A percentile compares a stretch with the other conserved stretches of the same genome.
phyloP scores from a whole-genome alignment of 345 rosid species.

The Clarkia xantiana region DNA sequence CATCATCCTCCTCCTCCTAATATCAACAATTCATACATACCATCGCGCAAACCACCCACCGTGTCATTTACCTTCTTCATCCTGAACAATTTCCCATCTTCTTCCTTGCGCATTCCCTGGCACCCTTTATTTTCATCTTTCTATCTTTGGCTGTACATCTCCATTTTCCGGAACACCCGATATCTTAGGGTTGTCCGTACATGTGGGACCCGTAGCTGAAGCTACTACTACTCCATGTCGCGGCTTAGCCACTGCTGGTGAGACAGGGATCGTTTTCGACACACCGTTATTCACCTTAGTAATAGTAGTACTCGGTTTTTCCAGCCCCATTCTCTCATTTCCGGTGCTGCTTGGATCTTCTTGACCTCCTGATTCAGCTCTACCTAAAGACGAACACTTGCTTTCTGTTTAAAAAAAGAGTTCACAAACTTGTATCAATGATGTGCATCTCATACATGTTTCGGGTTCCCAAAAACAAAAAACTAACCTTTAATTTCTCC shows the following conservation, averaged over 20 bases:
- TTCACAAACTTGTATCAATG: neutral
- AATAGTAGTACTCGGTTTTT: constrained; percentile 18
- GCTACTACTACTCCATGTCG: constrained; percentile 19
- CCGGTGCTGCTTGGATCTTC: constrained; percentile 26
- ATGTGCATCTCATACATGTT: neutral
- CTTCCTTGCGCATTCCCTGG: too few species aligned
- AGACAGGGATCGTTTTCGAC: constrained; percentile 13
- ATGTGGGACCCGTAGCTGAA: constrained; percentile 13
- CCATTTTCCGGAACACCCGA: constrained; percentile 30
- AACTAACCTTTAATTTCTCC: constrained; percentile 66
- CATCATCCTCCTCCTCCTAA: too few species aligned
- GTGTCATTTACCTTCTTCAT: too few species aligned
- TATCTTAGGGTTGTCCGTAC: constrained; percentile 18
- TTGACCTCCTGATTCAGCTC: constrained; percentile 39
- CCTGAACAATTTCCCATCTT: too few species aligned
- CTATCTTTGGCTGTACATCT: constrained; percentile 22
- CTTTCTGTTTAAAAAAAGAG: constrained; percentile 47
- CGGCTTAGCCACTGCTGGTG: constrained; percentile 19
- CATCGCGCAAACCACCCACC: too few species aligned
- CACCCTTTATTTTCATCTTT: constrained; percentile 14
- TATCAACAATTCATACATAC: too few species aligned
- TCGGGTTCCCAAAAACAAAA: neutral
- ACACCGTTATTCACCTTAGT: constrained; percentile 31
- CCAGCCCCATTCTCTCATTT: constrained; percentile 31
- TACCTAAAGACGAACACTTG: constrained; percentile 48